Conservation (phyloP, 2,329 filamentous ascomycete species). For the Arthrobotrys megalospora region DNA sequence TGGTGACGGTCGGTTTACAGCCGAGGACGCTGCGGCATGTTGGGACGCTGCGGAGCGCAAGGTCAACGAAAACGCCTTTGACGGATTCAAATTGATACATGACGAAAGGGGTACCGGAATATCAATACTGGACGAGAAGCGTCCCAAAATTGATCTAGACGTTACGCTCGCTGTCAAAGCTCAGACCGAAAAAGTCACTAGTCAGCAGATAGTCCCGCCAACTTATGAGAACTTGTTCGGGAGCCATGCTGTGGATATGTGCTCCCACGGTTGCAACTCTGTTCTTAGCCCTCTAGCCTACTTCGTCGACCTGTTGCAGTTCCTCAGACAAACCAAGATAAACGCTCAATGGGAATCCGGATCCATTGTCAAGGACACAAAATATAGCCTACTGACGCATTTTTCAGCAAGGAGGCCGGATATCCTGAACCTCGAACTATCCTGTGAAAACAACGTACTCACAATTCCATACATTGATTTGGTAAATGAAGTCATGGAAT, state of each 20-base stretch:
- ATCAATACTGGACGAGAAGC: no score
- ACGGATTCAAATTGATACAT: no score
- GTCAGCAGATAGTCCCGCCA: neutral
- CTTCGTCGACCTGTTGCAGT: slow-evolving; percentile 64
- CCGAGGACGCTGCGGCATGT: no score
- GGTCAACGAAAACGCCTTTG: no score
- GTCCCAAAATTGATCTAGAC: no score
- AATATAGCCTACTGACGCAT: slow-evolving; percentile 61
- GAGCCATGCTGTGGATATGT: neutral
- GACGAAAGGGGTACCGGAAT: no score
- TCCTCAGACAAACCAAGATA: slow-evolving; percentile 56
- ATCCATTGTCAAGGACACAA: slow-evolving; percentile 41
- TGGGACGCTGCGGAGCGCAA: no score
- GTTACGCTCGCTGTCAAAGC: no score
- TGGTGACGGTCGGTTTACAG: no score
- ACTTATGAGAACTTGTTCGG: slow-evolving; percentile 29
- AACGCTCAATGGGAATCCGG: neutral
- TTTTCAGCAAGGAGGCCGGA: slow-evolving; percentile 65
- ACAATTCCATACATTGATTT: slow-evolving; percentile 65
- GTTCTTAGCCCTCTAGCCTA: slow-evolving; percentile 63
- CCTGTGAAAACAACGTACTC: slow-evolving; percentile 65
- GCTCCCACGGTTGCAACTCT: slow-evolving; percentile 62
- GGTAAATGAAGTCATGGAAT: slow-evolving; percentile 65
- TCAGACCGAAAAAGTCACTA: no score
- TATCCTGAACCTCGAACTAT: slow-evolving; percentile 63